phyloP scores from a whole-genome alignment of 257 asterid genomes.

The Petunia axillaris region DNA sequence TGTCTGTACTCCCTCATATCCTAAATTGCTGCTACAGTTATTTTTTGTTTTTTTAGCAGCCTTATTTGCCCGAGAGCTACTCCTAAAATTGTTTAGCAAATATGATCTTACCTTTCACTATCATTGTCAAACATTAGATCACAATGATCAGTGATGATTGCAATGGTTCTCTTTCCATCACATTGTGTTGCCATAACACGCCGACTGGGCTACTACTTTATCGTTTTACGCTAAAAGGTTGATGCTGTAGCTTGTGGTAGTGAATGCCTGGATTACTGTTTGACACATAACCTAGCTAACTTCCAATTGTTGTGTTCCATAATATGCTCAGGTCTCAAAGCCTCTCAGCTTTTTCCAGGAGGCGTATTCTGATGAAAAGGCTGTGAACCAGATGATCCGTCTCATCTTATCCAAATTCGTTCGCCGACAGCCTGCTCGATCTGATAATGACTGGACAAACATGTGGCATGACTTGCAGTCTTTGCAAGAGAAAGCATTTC shows the following conservation, averaged over 20 bases:
- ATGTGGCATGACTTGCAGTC: constrained; percentile 95
- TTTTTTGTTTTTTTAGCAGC: neutral
- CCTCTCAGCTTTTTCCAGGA: constrained; percentile 78
- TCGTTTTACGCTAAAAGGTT: neutral
- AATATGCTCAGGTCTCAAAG: constrained; percentile 75
- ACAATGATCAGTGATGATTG: neutral
- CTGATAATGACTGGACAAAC: constrained; percentile 94
- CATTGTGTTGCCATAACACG: neutral
- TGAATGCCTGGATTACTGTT: constrained; percentile 21
- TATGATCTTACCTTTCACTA: constrained; percentile 11
- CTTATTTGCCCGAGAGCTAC: neutral
- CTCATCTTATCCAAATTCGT: constrained; percentile 90
- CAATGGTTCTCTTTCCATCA: neutral
- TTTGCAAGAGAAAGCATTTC: constrained; percentile 92
- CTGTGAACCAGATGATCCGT: constrained; percentile 88
- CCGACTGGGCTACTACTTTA: neutral
- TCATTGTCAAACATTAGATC: neutral
- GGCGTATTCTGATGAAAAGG: constrained; percentile 70
- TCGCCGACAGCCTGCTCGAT: constrained; percentile 80
- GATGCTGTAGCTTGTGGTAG: constrained; percentile 1
- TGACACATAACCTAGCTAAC: constrained; percentile 7
- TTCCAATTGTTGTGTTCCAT: constrained; percentile 11
- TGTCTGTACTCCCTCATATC: constrained; percentile 5
- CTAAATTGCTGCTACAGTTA: constrained; percentile 6
- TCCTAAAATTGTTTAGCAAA: constrained; percentile 3